These are phyloP conservation scores for Solanum ahanhuiri DNA, from an alignment of 257 asterid species.

Conservation along the genomic window DNA sequence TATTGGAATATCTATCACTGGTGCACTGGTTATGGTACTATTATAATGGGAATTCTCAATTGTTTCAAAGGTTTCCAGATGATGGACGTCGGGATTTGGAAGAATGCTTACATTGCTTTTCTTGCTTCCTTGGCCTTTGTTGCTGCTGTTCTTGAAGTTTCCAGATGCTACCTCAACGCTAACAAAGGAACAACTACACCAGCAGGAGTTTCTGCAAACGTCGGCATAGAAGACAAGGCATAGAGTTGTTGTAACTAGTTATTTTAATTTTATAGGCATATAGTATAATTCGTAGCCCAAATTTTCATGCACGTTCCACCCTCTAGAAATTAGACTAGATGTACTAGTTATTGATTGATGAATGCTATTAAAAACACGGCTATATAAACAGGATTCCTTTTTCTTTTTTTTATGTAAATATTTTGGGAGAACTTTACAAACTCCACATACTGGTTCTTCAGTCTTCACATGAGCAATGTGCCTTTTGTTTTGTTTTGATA, in stretches of 20 bases:
- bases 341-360: neutral
- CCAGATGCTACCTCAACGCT: neutral
- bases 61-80: neutral
- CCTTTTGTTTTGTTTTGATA: neutral
- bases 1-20: slow-evolving; percentile 1
- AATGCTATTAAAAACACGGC: neutral
- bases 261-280: neutral
- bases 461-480: neutral
- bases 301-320: neutral
- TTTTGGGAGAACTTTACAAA: neutral
- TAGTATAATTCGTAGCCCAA: neutral
- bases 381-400: neutral
- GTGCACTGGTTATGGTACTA: neutral
- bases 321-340: neutral
- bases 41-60: neutral
- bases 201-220: neutral
- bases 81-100: neutral
- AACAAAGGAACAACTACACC: neutral
- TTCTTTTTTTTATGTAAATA: neutral
- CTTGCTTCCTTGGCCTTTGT: neutral
- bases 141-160: neutral
- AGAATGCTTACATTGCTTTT: neutral
- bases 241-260: neutral
- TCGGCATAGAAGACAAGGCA: neutral
- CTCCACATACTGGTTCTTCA: neutral